phyloP scores from a whole-genome alignment of 2,329 filamentous ascomycete species.

The Fusarium sp. region DNA sequence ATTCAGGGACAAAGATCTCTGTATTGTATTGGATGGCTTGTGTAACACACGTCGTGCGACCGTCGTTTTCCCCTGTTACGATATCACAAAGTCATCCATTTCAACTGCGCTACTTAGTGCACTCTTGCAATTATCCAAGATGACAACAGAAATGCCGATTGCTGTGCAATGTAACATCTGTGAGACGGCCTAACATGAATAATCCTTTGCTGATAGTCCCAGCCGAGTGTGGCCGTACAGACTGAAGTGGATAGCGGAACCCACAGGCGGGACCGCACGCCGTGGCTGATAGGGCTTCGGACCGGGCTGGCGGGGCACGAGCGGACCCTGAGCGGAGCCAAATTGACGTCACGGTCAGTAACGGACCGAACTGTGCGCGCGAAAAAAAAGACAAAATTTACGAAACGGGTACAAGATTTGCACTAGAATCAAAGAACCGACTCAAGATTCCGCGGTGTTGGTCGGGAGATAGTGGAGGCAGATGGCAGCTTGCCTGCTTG shows the following conservation, averaged over 20 bases:
- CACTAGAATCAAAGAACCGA: constrained; percentile 25
- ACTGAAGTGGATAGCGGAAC: constrained; percentile 13
- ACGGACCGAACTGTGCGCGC: constrained; percentile 42
- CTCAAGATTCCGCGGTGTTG: constrained; percentile 24
- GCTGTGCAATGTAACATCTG: constrained; percentile 18
- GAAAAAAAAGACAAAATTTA: constrained; percentile 10
- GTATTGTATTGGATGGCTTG: constrained; percentile 13
- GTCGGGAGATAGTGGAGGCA: constrained; percentile 18
- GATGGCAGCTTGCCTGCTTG: constrained; percentile 25
- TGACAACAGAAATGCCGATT: constrained; percentile 22
- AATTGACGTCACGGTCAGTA: constrained; percentile 52
- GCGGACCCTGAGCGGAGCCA: constrained; percentile 38
- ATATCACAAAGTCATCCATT: constrained; percentile 8
- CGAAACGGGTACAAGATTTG: constrained; percentile 28
- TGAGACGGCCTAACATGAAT: constrained; percentile 24
- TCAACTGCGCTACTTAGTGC: background rate
- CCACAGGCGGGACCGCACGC: constrained; percentile 46
- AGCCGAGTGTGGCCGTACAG: constrained; percentile 32
- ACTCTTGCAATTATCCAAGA: constrained; percentile 10
- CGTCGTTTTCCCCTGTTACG: constrained; percentile 1
- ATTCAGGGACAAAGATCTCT: constrained; percentile 33
- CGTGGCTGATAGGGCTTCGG: constrained; percentile 51
- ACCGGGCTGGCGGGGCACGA: constrained; percentile 34
- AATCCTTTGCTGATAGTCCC: constrained; percentile 38
- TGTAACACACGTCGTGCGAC: constrained; percentile 15